A percentile compares a stretch with the other conserved stretches of the same genome.
These are phyloP conservation scores for Populus alba DNA, from an alignment of 345 rosid genomes.

Conservation along the genomic window DNA sequence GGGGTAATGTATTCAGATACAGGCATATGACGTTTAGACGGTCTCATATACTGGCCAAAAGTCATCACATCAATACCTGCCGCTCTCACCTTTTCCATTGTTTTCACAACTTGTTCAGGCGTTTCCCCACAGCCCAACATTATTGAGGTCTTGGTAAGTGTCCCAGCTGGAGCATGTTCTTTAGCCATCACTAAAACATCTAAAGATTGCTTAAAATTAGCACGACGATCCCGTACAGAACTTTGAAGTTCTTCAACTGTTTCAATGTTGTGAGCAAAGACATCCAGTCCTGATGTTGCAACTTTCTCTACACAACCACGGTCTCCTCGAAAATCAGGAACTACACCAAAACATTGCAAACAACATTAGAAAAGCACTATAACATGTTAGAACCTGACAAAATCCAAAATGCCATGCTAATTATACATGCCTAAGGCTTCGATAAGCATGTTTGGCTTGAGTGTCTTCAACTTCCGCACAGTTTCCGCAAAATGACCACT, in stretches of 20 bases:
- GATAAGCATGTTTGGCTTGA: conserved; percentile 84
- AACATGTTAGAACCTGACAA: not conserved
- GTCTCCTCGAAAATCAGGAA: conserved; percentile 96
- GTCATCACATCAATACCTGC: conserved; percentile 99
- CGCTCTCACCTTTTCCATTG: conserved; percentile 93
- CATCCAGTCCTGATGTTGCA: conserved; percentile 82
- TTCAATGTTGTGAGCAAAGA: conserved; percentile 95
- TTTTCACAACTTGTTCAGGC: conserved; percentile 83
- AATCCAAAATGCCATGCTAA: not conserved
- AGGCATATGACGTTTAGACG: conserved; percentile 95
- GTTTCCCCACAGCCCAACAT: conserved; percentile 99
- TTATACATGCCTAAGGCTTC: conserved; percentile 77
- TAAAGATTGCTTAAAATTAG: conserved; percentile 91
- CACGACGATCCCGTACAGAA: conserved; percentile 84
- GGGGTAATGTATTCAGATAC: conserved; percentile 94
- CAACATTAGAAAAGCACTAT: not conserved
- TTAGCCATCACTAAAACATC: conserved; percentile 89
- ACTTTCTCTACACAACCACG: conserved; percentile 76
- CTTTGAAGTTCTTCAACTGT: conserved; percentile 95
- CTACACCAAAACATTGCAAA: conserved; percentile 33
- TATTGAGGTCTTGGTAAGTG: conserved; percentile 87
- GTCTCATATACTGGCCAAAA: conserved; percentile 98
- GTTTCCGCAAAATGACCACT: conserved; percentile 80
- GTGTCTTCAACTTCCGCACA: conserved; percentile 66
- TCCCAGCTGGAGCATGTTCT: conserved; percentile 68